Base-by-base conservation (phyloP, 163 green algal genomes). In the Coccomyxa subellipsoidea region DNA sequence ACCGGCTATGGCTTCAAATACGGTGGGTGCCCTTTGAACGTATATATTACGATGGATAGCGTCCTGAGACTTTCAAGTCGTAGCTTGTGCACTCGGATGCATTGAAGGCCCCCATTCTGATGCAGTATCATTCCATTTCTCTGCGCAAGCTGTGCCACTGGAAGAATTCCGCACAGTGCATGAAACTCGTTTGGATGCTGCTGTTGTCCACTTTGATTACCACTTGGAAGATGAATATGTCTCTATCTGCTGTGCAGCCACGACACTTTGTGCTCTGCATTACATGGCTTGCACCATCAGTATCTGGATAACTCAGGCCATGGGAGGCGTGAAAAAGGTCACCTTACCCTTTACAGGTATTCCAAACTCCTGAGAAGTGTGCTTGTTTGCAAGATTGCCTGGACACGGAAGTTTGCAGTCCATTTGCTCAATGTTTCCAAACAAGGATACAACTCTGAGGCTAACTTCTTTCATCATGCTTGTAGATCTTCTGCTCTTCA, bases 221-320 rank as follows among this genome's bases (percentile, higher is more conserved):
- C 9, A 4, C 4, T 35, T 38, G 69, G 38, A 80, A 31, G 37
- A 4, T 2, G 1, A 29, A 9, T 35, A 31, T 6, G 32, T 9
- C 2, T 12, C 4, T 38, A 0, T 66, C 2, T 27, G 38, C 12
- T 4, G 7, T 87, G 87, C 92, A 95, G 92, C 94, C 0, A 96
- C 94, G 0, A 96, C 93, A 18, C 89, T 98, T 34, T 97, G 92
- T 53, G 90, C 92, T 7, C 87, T 98, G 38, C 95, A 98, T 86
- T 98, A 96, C 81, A 66, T 96, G 35, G 83, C 89, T 0, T 95
- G 90, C 69, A 89, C 88, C 10, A 15, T 84, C 25, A 90, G 81
- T 37, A 90, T 89, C 38, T 93, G 38, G 40, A 40, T 34, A 29
- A 77, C 32, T 7, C 79, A 70, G 54, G 25, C 66, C 12, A 34